Base-by-base conservation (phyloP, 192 early-diverging fungal species). In the Umbelopsis sp. region DNA sequence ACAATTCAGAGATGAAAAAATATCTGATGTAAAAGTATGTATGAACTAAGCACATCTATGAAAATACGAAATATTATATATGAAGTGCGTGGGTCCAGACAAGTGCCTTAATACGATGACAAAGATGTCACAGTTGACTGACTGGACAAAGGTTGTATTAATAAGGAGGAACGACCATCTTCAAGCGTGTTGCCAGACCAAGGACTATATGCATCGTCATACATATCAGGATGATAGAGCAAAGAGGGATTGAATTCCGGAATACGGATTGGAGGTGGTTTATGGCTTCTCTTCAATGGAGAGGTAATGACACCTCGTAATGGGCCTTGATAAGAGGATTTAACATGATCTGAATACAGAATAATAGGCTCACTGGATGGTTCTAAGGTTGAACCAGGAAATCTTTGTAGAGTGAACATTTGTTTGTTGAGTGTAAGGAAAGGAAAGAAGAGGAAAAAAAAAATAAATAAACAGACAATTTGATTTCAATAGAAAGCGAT, bases 351-450 rank as follows among this genome's bases (percentile, higher is more conserved):
- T 45, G 65, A 47, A 65, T 70, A 75, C 45, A 75, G 67, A 20
- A 70, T 44, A 49, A 75, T 65, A 41, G 73, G 68, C 20, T 75
- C 68, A 34, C 67, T 32, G 11, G 54, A 50, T 12, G 73, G 73
- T 43, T 75, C 73, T 21, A 75, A 52, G 11, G 73, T 75, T 31
- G 73, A 75, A 25, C 73, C 73, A 29, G 73, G 50, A 47, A 51
- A 75, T 47, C 73, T 32, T 65, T 56, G 38, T 12, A 75, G 73
- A 41, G 24, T 20, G 21, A 70, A 70, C 56, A 62, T 62, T 62
- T 62, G 56, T 20, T 11, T 34, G 20, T n/a, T 17, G 29, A 36
- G 10, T 12, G 56, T 6, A 34, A 34, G 26, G 56, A 20, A 14
- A 62, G 31, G 31, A 32, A 12, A 62, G 56, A 34, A 34, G 29